Evolutionary conservation across 2,329 filamentous ascomycete species (phyloP).

Genomic region (Cladosporium sp.): DNA sequence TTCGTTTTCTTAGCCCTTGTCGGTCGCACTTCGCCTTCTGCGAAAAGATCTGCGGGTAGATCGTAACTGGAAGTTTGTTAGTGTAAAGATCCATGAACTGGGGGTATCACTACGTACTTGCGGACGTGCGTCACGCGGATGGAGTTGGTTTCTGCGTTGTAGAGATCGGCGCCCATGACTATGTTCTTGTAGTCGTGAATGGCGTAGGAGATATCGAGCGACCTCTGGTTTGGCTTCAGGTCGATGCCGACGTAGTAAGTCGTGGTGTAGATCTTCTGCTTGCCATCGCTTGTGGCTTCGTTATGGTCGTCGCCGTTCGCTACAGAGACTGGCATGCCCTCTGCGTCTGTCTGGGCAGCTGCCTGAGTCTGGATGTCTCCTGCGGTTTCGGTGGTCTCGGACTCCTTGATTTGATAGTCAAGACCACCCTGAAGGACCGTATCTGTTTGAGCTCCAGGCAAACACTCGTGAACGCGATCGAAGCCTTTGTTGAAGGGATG

Average conservation of each 20-base stretch:
- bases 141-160: slow-evolving; percentile 68
- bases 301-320: slow-evolving; percentile 29
- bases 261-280: slow-evolving; percentile 68
- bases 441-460: slow-evolving; percentile 56
- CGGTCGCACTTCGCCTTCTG: slow-evolving; percentile 61
- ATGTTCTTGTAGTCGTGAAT: slow-evolving; percentile 82
- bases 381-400: slow-evolving; percentile 48
- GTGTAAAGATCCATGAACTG: not conserved
- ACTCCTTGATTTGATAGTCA: slow-evolving; percentile 55
- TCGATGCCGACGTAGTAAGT: slow-evolving; percentile 93
- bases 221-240: slow-evolving; percentile 65
- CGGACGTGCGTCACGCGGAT: slow-evolving; percentile 78
- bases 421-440: slow-evolving; percentile 59
- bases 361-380: slow-evolving; percentile 47
- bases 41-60: slow-evolving; percentile 85
- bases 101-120: slow-evolving; percentile 57
- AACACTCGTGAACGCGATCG: slow-evolving; percentile 71
- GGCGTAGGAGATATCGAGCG: slow-evolving; percentile 72
- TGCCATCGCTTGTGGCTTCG: slow-evolving; percentile 36
- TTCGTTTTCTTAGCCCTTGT: slow-evolving; percentile 38
- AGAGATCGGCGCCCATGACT: slow-evolving; percentile 71
- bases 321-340: slow-evolving; percentile 34
- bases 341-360: slow-evolving; percentile 40
- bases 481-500: slow-evolving; percentile 93
- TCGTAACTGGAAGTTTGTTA: slow-evolving; percentile 58